Base-by-base conservation (phyloP, 108 stramenopile species). In the Fistulifera solaris region DNA sequence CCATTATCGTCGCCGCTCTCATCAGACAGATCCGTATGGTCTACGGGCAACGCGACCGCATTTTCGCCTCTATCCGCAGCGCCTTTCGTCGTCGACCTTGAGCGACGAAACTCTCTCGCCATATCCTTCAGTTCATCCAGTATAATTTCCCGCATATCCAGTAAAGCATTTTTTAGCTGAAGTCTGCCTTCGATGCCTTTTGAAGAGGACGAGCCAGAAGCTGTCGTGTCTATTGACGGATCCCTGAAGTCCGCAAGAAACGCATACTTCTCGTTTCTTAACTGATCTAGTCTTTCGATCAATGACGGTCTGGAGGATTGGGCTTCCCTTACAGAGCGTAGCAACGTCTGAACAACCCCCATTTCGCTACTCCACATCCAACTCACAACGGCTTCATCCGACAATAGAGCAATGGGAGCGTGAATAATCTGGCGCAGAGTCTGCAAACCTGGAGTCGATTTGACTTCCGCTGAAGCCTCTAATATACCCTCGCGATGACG, bases 321-420 rank as follows among this genome's bases (percentile, higher is more conserved):
- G 22, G 81, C 73, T 7, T 48, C 16, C 17, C 62, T 47, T 15
- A 68, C 27, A 45, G 54, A 56, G 21, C 48, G 42, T 21, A 84
- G 43, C 18, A 89, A 57, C 21, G 54, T 58, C 26, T 56, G 35
- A n/a, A 89, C 68, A 40, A 92, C 58, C 19, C 85, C 83, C 1
- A 72, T 61, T 0, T 42, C 26, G 44, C 80, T 70, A 53, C 75
- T 78, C 87, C 90, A 93, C 43, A 88, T 70, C 82, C 82, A 86
- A 31, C 68, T 70, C 22, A 88, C 73, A 40, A 93, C 71, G 41
- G 85, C 69, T 27, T 80, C 70, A 48, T 88, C 80, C 8, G 77
- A 71, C 74, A 86, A 73, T 0, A 93, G 77, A 10, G 63, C 41
- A 24, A 91, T 56, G 22, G 89, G 89, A 22, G 85, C 40, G 43